Percentiles rank a stretch among this genome's conserved stretches.
Conservation (phyloP, 192 early-diverging fungal genomes). For the Backusella macrospora region DNA sequence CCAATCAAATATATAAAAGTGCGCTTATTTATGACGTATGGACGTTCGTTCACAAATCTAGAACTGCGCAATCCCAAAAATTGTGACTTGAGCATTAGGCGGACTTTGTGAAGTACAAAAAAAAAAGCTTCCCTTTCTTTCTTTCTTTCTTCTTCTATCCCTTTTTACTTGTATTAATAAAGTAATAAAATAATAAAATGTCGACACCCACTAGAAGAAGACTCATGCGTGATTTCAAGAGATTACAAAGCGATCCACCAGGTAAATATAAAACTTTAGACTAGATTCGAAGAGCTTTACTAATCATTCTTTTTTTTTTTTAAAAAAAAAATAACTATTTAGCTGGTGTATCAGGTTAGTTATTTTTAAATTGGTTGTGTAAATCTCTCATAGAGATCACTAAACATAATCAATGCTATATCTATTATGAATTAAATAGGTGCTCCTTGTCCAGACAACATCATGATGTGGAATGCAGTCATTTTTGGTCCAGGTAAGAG, state of each 20-base stretch:
- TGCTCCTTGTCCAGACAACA: conserved; percentile 94
- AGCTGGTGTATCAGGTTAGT: conserved; percentile 43
- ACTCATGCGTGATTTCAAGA: conserved; percentile 98
- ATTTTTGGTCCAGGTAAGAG: conserved; percentile 88
- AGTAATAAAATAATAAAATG: conserved; percentile 52
- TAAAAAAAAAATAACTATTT: not conserved
- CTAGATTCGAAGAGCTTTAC: not conserved
- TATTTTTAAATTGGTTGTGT: not conserved
- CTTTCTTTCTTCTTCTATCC: not conserved
- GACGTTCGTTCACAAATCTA: too few species aligned
- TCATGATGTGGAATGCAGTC: conserved; percentile 99
- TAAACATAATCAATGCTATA: too few species aligned
- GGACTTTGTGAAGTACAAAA: not conserved
- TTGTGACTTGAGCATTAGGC: not conserved
- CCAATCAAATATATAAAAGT: too few species aligned
- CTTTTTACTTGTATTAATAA: not conserved
- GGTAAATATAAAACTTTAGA: conserved; percentile 40
- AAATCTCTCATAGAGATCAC: not conserved
- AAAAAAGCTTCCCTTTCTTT: conserved; percentile 2
- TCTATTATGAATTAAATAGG: conserved; percentile 66
- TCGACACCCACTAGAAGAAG: conserved; percentile 92
- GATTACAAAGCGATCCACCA: conserved; percentile 92
- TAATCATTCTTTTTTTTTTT: not conserved
- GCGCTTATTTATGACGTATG: too few species aligned
- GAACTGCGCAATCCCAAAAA: conserved; percentile 8